phyloP scores from a whole-genome alignment of 495 filamentous ascomycete species.

The Usnea hakonensis region DNA sequence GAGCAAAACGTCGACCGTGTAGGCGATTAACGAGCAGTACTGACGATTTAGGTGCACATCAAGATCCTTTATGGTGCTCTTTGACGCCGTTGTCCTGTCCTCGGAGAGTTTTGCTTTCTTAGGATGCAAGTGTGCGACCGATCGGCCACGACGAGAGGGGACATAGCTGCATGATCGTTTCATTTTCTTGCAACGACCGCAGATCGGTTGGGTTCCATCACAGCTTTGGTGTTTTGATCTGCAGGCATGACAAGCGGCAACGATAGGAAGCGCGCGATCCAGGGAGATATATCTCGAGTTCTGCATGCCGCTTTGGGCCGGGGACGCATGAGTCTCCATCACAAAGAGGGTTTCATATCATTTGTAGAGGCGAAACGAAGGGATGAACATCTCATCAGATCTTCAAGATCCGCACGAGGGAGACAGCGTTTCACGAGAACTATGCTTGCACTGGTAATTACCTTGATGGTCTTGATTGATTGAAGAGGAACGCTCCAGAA shows the following conservation, averaged over 20 bases:
- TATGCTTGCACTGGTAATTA: too few relatives aligned
- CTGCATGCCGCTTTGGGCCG: neutral
- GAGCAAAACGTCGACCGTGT: neutral
- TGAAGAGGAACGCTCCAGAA: too few relatives aligned
- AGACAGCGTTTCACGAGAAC: too few relatives aligned
- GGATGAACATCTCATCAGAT: too few relatives aligned
- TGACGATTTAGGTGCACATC: neutral
- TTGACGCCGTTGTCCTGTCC: neutral
- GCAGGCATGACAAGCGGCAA: neutral
- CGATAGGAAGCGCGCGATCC: neutral
- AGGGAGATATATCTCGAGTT: neutral
- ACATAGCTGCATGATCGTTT: neutral
- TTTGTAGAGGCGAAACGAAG: neutral
- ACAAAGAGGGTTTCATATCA: neutral
- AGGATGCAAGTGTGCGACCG: neutral
- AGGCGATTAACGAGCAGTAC: neutral
- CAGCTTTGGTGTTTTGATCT: slow-evolving; percentile 1
- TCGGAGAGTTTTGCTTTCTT: neutral
- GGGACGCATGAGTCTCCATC: neutral
- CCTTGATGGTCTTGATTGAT: too few relatives aligned
- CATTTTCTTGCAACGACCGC: neutral
- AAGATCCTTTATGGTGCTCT: neutral
- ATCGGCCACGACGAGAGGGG: neutral
- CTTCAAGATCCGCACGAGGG: too few relatives aligned
- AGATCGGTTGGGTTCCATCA: neutral